These are phyloP conservation scores for Withania somnifera DNA, from an alignment of 305 asterid species.

Conservation along the genomic window DNA sequence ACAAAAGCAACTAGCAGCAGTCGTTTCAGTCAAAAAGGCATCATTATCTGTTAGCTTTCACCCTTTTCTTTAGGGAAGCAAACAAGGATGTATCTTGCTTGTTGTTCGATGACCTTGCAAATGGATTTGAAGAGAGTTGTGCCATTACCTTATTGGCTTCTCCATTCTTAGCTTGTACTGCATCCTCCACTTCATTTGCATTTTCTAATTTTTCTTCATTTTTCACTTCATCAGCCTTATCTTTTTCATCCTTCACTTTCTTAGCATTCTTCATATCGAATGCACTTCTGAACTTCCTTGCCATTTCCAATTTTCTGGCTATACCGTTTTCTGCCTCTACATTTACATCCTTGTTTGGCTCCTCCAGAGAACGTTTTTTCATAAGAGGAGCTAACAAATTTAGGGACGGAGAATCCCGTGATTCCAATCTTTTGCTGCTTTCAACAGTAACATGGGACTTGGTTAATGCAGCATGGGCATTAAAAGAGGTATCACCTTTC, in stretches of 20 bases:
- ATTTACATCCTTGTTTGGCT: conserved; percentile 19
- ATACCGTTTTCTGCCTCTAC: conserved; percentile 22
- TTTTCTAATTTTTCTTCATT: not conserved
- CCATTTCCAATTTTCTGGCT: conserved; percentile 17
- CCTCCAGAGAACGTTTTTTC: conserved; percentile 28
- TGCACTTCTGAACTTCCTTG: conserved; percentile 22
- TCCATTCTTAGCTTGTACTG: not conserved
- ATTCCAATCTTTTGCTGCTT: conserved; percentile 25
- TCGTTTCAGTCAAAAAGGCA: not conserved
- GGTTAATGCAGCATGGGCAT: conserved; percentile 17
- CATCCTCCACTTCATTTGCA: not conserved
- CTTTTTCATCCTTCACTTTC: not conserved
- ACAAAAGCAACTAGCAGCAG: not conserved
- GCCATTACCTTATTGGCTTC: conserved; percentile 23
- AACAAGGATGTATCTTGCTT: conserved; percentile 50
- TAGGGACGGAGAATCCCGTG: conserved; percentile 18
- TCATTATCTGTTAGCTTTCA: not conserved
- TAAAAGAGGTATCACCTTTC: conserved; percentile 12
- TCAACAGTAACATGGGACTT: conserved; percentile 24
- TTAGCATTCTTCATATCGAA: conserved; percentile 12
- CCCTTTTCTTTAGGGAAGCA: conserved; percentile 63
- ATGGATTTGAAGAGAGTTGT: conserved; percentile 71
- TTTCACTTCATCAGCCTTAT: not conserved
- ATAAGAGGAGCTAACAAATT: conserved; percentile 19
- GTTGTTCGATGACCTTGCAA: conserved; percentile 58